Conservation (phyloP, 1,284 basidiomycete species). For the Cryptococcus deneoformans region DNA sequence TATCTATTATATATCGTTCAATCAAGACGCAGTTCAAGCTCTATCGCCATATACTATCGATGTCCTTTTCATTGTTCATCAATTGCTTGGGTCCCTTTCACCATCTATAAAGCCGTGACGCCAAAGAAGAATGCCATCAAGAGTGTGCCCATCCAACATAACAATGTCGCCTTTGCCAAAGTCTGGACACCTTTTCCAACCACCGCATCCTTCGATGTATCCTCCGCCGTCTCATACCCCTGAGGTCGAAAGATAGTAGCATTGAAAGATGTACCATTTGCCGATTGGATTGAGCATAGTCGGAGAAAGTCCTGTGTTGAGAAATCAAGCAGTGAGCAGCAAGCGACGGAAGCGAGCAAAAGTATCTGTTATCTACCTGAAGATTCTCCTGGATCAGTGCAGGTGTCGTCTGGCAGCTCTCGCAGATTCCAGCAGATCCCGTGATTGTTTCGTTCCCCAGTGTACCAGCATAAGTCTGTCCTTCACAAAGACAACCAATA, state of each 20-base stretch:
- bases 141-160: not conserved
- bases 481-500: slow-evolving; percentile 33
- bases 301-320: slow-evolving; percentile 5
- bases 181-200: not conserved
- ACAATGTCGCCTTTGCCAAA: not conserved
- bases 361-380: slow-evolving; percentile 21
- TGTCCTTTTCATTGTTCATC: too few relatives aligned
- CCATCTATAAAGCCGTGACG: not conserved
- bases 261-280: slow-evolving; percentile 33
- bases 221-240: slow-evolving; percentile 14
- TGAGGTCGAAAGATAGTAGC: slow-evolving; percentile 26
- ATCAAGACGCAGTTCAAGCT: too few relatives aligned
- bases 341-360: not conserved
- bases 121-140: not conserved
- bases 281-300: slow-evolving; percentile 30
- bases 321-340: not conserved
- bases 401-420: slow-evolving; percentile 34
- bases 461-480: slow-evolving; percentile 11
- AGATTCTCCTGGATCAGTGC: slow-evolving; percentile 27
- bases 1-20: too few relatives aligned
- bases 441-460: slow-evolving; percentile 24
- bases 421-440: slow-evolving; percentile 25
- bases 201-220: not conserved
- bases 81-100: too few relatives aligned
- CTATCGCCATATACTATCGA: too few relatives aligned